A percentile compares a stretch with the other conserved stretches of the same genome.
These are phyloP conservation scores for Epichloe glyceriae DNA, from an alignment of 2,329 filamentous ascomycete genomes.

Conservation along the genomic window DNA sequence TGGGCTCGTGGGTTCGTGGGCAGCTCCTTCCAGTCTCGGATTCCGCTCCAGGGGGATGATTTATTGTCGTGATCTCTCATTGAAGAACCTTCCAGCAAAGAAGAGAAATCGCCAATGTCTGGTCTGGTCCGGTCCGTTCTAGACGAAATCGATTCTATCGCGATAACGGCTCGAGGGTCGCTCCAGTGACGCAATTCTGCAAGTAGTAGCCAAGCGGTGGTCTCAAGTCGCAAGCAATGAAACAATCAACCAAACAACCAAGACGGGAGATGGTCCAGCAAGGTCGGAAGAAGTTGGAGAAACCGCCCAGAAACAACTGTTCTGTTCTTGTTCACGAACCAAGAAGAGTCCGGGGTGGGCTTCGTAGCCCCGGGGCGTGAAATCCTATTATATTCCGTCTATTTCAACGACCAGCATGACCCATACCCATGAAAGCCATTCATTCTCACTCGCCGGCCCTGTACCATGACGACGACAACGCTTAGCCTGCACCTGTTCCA, in stretches of 20 bases:
- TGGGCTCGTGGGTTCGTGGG: neutral
- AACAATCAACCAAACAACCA: neutral
- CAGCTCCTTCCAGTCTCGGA: neutral
- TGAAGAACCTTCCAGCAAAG: neutral
- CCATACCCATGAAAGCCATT: neutral
- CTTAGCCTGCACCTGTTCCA: neutral
- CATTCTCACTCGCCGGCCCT: neutral
- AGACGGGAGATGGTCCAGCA: neutral
- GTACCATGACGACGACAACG: neutral
- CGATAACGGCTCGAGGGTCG: neutral
- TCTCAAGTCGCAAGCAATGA: too few relatives aligned
- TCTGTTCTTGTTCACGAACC: neutral
- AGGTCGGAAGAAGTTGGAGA: neutral
- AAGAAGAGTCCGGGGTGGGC: constrained; percentile 7
- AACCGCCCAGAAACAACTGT: too few relatives aligned
- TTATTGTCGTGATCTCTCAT: constrained; percentile 2
- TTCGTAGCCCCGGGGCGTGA: constrained; percentile 3
- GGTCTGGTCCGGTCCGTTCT: too few relatives aligned
- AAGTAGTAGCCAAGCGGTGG: neutral
- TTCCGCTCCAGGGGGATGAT: constrained; percentile 1
- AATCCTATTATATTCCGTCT: constrained; percentile 5
- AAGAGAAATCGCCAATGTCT: neutral
- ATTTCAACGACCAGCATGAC: neutral
- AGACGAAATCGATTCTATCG: neutral
- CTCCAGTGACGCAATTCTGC: neutral